A percentile compares a stretch with the other conserved stretches of the same genome.
Evolutionary conservation across 192 early-diverging fungal genomes (phyloP).

Genomic region (Linnemannia schmuckeri): DNA sequence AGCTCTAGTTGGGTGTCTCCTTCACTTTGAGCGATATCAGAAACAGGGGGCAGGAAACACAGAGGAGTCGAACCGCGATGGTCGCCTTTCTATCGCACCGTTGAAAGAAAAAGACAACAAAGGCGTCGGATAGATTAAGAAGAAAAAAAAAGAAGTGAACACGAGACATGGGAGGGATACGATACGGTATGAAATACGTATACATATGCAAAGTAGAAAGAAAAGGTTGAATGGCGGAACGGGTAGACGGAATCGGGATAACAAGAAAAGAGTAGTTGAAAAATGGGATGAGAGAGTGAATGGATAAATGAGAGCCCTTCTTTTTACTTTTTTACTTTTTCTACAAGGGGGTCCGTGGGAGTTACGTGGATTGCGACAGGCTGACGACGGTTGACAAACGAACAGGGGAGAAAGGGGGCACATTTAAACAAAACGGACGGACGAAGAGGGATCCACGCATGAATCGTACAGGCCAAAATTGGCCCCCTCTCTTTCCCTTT

Average conservation of each 20-base stretch:
- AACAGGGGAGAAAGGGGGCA: neutral
- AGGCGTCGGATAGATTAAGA: neutral
- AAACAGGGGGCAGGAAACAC: neutral
- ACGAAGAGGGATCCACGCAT: neutral
- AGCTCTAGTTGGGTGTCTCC: neutral
- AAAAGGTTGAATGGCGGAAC: neutral
- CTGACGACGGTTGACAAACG: neutral
- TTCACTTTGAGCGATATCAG: neutral
- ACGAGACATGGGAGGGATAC: conserved; percentile 17
- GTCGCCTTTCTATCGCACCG: neutral
- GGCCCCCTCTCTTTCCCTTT: neutral
- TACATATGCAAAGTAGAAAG: conserved; percentile 4
- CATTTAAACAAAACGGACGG: neutral
- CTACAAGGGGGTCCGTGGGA: neutral
- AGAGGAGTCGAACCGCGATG: neutral
- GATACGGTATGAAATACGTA: neutral
- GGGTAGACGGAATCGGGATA: neutral
- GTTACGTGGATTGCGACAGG: neutral
- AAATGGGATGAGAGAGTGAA: neutral
- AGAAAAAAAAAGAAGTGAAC: neutral
- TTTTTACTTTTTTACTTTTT: neutral
- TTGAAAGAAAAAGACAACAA: neutral
- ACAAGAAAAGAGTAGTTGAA: neutral
- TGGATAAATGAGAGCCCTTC: neutral
- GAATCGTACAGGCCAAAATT: neutral